These are phyloP conservation scores for Solanum neorickii DNA, from an alignment of 257 asterid species.

Conservation along the genomic window DNA sequence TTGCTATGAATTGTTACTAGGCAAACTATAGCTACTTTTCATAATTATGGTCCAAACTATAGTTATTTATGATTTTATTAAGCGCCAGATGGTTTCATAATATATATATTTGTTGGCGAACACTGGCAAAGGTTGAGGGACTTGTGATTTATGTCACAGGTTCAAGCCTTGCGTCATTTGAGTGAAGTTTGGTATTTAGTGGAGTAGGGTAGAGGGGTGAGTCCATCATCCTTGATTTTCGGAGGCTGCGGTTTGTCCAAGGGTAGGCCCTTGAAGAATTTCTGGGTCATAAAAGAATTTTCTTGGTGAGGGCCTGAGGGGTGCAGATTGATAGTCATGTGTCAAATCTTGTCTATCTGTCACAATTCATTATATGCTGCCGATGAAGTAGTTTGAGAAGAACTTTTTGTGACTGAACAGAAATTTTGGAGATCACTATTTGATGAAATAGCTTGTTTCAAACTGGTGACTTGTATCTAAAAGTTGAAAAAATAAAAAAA, in stretches of 20 bases:
- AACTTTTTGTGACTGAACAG: not conserved
- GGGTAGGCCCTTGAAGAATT: not conserved
- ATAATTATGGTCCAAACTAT: not conserved
- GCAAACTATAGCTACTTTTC: not conserved
- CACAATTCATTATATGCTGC: not conserved
- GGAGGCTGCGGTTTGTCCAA: not conserved
- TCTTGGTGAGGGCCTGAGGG: not conserved
- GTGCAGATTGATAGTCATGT: not conserved
- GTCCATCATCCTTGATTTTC: not conserved
- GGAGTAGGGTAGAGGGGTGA: not conserved
- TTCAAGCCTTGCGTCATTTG: not conserved
- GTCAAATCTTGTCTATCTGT: not conserved
- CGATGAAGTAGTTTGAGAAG: not conserved
- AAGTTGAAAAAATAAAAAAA: not conserved
- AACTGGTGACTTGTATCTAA: not conserved
- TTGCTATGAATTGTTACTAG: not conserved
- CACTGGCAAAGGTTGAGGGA: not conserved
- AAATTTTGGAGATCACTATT: not conserved
- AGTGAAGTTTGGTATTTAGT: not conserved
- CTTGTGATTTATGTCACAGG: not conserved
- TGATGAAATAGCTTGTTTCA: not conserved
- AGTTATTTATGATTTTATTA: not conserved
- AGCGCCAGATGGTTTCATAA: not conserved
- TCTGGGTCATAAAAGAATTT: not conserved
- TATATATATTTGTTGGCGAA: not conserved